Base-by-base conservation (phyloP, 441 rosid species). In the Bruguiera hainesii region DNA sequence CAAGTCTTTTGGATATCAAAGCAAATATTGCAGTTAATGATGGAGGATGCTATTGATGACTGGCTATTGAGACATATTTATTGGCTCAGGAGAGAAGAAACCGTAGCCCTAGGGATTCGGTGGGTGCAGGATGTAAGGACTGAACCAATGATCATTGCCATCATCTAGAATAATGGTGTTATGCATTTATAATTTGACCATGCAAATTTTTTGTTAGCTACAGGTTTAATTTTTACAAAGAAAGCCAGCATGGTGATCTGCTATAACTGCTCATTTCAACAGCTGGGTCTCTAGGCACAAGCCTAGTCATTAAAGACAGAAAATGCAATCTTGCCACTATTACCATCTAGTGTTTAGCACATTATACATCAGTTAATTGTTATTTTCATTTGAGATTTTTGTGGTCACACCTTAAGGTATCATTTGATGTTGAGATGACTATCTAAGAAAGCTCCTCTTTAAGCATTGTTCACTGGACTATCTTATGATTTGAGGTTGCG, bases 11-110 rank as follows among this genome's bases (percentile, higher is more conserved):
- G 99, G 98, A 89, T 95, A 64, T 92, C 98, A 63, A 95, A 87
- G 82, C 97, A 95, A 78, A 92, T 95, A 74, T 74, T 92, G 63
- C 99, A 95, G 75, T 79, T 95, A 69, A 79, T 92, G 67, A 95
- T 92, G 99, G 99, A 92, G 78, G 98, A 92, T 85, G 98, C 97
- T 68, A 90, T 92, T 42, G 99, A 90, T 83, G 99, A 95, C 79
- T 95, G 84, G 85, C 96, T 95, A 70, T 70, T 95, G 79, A 82
- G 93, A 76, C 95, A 84, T 78, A 80, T 95, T 62, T 79, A 80
- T 63, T 95, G 91, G 95, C 90, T 95, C 71, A 82, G 93, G 64
- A 86, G 73, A 30, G 98, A 90, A 79, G 99, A 95, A 6, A 83
- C 85, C 53, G 64, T 95, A 65, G 90, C 98, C 63, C 80, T 70